Base-by-base conservation (phyloP, 768 basidiomycete species). In the Russula virescens region DNA sequence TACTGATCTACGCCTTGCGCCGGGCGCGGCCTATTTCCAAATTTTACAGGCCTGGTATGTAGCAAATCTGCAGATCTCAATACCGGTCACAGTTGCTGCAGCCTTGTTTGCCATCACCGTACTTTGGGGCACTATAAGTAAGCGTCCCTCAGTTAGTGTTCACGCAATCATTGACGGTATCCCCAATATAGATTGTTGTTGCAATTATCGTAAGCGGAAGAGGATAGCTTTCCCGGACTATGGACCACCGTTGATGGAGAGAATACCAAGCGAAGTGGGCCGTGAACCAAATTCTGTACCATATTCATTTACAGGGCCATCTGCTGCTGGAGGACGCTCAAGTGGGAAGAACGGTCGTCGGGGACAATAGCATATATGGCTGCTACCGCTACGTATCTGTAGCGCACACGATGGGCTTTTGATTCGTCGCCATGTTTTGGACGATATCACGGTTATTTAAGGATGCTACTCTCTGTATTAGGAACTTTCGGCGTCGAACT, bases 21-120 rank as follows among this genome's bases (percentile, higher is more conserved):
- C 11, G 35, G 47, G 23, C 19, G 21, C 21, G 40, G 58, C 28
- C 43, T n/a, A n/a, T n/a, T n/a, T n/a, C n/a, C n/a, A n/a, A 1
- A n/a, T 31, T 40, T n/a, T 52, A 13, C 66, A 88, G 86, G 79
- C 88, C 5, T 89, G 88, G 89, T 90, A 88, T 72, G 75, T 72
- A 7, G 81, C 84, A 64, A 92, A 92, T 75, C 80, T 90, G 13
- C 85, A 87, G 71, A 88, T 91, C 63, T 77, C 89, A 26, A 88
- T 93, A 68, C 89, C 91, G 21, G 82, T 92, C 58, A 87, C 89
- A 19, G 75, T 92, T 60, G 86, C 87, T 42, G 88, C 77, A 28
- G 87, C 81, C 18, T 71, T 92, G 57, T 65, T 91, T 55, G 76
- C 80, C 16, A 72, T 93, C 42, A 71, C 86, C 46, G 70, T 88